Conservation (phyloP, 2,329 filamentous ascomycete species). For the Orbilia blumenaviensis region DNA sequence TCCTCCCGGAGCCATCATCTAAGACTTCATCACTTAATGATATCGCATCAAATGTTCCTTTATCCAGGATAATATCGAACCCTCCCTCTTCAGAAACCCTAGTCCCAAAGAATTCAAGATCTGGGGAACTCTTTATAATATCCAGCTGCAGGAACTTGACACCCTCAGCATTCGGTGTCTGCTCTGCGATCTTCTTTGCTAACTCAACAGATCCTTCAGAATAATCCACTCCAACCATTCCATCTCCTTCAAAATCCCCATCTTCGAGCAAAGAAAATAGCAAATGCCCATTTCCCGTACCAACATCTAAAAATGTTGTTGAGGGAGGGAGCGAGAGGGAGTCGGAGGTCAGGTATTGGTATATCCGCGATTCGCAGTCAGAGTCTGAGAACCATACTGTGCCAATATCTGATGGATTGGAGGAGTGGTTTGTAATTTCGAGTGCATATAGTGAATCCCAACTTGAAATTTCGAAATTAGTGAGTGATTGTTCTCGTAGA, state of each 20-base stretch:
- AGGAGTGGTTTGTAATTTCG: conserved; percentile 75
- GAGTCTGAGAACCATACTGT: conserved; percentile 98
- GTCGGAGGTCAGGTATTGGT: conserved; percentile 71
- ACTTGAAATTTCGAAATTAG: conserved; percentile 64
- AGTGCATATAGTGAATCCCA: conserved; percentile 78
- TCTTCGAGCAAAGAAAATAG: conserved; percentile 79
- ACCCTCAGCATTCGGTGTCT: conserved; percentile 58
- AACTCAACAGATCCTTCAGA: conserved; percentile 77
- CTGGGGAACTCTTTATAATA: conserved; percentile 62
- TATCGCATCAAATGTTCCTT: conserved; percentile 97
- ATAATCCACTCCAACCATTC: conserved; percentile 89
- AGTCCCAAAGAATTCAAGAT: conserved; percentile 42
- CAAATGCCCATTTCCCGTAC: conserved; percentile 92
- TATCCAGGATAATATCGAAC: conserved; percentile 94
- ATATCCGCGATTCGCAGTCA: conserved; percentile 81
- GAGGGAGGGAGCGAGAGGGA: conserved; percentile 59
- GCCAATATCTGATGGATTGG: conserved; percentile 79
- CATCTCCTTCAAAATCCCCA: conserved; percentile 64
- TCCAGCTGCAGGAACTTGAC: conserved; percentile 67
- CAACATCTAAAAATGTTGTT: conserved; percentile 81
- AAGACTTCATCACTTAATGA: conserved; percentile 72
- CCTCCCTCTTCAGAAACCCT: conserved; percentile 62
- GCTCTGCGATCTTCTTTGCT: conserved; percentile 70
- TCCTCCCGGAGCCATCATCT: conserved; percentile 65
- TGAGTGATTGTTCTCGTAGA: not conserved